Evolutionary conservation across 108 stramenopile genomes (phyloP), one percentile per base, ranked within the genome.

Genomic region (Cyclotella atomus): DNA sequence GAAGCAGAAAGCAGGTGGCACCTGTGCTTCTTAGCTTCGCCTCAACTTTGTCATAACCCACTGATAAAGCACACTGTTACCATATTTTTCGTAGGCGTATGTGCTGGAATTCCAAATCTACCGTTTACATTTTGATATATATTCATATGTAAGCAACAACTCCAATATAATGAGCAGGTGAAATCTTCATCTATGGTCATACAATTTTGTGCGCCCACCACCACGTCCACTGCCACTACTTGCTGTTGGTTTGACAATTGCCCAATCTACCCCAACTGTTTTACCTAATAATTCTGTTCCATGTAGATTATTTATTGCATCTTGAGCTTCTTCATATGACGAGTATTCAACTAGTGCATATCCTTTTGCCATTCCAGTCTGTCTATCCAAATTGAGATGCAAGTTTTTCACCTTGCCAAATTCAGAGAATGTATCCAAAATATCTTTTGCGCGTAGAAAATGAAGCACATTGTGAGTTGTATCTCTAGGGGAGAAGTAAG

Each of bases 1-100:
- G 83, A 34, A 88, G 87, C 63, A 75, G 90, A 44, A 94, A 94
- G 65, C 90, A 91, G 83, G 83, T 91, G 52, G 90, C 82, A 21
- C 93, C 93, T 5, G 66, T 94, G 7, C 54, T 91, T 28, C 69
- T 87, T 35, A 43, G 62, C 2, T 65, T 62, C 41, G 78, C 71
- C 21, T 50, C 61, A 10, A 56, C 61, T 41, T 41, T 32, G 33
- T 49, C 30, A n/a, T n/a, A n/a, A n/a, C n/a, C n/a, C n/a, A n/a
- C n/a, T n/a, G n/a, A n/a, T n/a, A n/a, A n/a, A n/a, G n/a, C n/a
- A n/a, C n/a, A n/a, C n/a, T n/a, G n/a, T n/a, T n/a, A n/a, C n/a
- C n/a, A n/a, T n/a, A n/a, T n/a, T n/a, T n/a, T n/a, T n/a, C n/a
- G n/a, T n/a, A n/a, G n/a, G n/a, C n/a, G n/a, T n/a, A n/a, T n/a